A percentile compares a stretch with the other conserved stretches of the same genome.
Evolutionary conservation across 2,329 filamentous ascomycete species (phyloP).

Genomic region (Elsinoe perseae): DNA sequence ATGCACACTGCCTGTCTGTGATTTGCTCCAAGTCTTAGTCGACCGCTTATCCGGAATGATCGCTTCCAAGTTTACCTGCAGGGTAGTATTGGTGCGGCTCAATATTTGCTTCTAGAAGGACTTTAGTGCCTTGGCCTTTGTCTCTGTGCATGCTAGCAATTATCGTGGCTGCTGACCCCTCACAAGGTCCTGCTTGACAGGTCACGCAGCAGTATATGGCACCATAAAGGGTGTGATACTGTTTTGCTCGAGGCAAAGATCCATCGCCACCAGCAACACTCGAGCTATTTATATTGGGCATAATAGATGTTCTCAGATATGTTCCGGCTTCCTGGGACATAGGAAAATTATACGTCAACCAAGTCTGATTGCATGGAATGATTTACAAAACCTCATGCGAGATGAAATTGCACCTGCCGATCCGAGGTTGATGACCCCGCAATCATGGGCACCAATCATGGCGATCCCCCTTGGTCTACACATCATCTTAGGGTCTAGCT

Average conservation of each 20-base stretch:
- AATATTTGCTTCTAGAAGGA: constrained; percentile 1
- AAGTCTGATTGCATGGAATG: background rate
- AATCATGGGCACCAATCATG: background rate
- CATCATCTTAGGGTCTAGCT: background rate
- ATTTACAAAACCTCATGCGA: background rate
- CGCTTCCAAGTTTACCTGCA: constrained; percentile 1
- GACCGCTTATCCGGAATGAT: background rate
- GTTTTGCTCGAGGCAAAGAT: no score
- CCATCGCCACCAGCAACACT: no score
- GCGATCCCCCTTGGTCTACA: background rate
- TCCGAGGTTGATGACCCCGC: constrained; percentile 4
- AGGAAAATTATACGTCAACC: no score
- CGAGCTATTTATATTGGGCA: no score
- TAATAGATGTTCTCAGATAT: no score
- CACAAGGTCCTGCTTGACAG: constrained; percentile 4
- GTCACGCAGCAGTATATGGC: background rate
- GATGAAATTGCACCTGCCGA: background rate
- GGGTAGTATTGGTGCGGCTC: background rate
- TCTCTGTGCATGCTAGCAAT: constrained; percentile 1
- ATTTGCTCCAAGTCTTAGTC: background rate
- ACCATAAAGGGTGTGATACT: background rate
- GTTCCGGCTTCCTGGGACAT: no score
- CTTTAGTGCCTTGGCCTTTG: background rate
- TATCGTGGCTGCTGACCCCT: constrained; percentile 11
- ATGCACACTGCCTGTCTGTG: background rate